Conservation (phyloP, 148 eudicot species). For the Chenopodium berlandieri region DNA sequence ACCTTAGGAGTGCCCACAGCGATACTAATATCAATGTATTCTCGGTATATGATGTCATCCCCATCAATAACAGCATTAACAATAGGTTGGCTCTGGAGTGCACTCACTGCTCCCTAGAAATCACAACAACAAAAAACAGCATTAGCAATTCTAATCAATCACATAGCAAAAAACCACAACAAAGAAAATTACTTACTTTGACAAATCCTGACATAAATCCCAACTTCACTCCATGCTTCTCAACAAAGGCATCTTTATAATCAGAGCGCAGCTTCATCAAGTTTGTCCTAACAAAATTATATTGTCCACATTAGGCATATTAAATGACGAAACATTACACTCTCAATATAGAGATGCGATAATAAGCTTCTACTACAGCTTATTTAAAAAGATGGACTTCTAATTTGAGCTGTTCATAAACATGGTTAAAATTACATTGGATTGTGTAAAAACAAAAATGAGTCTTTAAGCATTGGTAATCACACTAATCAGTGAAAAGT, state of each 20-base stretch:
- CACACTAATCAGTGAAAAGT: neutral
- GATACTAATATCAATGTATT: constrained; percentile 88
- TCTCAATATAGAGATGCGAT: neutral
- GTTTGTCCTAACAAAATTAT: constrained; percentile 79
- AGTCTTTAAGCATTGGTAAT: neutral
- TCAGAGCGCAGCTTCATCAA: constrained; percentile 99
- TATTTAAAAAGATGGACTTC: neutral
- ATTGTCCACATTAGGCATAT: constrained; percentile 6
- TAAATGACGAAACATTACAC: neutral
- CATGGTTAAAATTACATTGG: neutral
- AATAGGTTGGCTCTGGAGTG: constrained; percentile 82
- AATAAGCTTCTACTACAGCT: neutral
- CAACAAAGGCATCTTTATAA: constrained; percentile 90
- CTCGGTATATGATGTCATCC: constrained; percentile 91
- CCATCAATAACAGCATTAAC: constrained; percentile 97
- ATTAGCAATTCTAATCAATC: neutral
- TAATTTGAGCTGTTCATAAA: neutral
- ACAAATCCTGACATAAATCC: constrained; percentile 98
- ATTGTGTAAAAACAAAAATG: neutral
- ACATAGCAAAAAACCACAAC: neutral
- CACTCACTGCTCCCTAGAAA: constrained; percentile 85
- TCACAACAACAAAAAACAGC: constrained; percentile 1
- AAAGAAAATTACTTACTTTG: constrained; percentile 45
- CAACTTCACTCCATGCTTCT: constrained; percentile 96
- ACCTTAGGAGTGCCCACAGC: constrained; percentile 99